Conservation (phyloP, 2,329 filamentous ascomycete genomes). For the Penicillium polonicum region DNA sequence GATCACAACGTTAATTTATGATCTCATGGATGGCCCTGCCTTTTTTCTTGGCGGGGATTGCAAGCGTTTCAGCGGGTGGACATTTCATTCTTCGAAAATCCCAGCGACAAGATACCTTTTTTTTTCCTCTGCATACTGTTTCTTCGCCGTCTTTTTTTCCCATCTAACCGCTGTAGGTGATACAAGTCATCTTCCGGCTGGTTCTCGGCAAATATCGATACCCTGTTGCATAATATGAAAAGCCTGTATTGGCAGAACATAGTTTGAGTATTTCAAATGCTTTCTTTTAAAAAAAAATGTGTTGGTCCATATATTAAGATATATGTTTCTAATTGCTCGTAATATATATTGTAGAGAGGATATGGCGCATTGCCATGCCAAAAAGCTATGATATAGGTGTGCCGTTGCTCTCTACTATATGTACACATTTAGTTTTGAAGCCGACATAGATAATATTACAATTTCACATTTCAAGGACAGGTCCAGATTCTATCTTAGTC, state of each 20-base stretch:
- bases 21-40: conserved; percentile 7
- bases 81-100: conserved; percentile 15
- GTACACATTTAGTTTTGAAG: no score
- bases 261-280: not conserved
- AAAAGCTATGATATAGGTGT: not conserved
- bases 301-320: not conserved
- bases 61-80: conserved; percentile 29
- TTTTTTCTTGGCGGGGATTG: conserved; percentile 12
- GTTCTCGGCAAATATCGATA: conserved; percentile 11
- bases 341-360: no score
- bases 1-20: conserved; percentile 22
- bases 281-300: not conserved
- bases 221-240: conserved; percentile 10
- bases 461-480: not conserved
- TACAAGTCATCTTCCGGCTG: not conserved
- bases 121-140: conserved; percentile 7
- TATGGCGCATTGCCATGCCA: not conserved
- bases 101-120: conserved; percentile 21
- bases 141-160: not conserved
- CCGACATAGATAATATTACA: no score
- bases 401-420: not conserved
- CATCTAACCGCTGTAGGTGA: conserved; percentile 2
- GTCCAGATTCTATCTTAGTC: not conserved
- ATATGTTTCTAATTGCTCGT: not conserved
- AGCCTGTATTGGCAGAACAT: not conserved